Base-by-base conservation (phyloP, 106 monocot genomes). In the Dendrobium chrysotoxum region DNA sequence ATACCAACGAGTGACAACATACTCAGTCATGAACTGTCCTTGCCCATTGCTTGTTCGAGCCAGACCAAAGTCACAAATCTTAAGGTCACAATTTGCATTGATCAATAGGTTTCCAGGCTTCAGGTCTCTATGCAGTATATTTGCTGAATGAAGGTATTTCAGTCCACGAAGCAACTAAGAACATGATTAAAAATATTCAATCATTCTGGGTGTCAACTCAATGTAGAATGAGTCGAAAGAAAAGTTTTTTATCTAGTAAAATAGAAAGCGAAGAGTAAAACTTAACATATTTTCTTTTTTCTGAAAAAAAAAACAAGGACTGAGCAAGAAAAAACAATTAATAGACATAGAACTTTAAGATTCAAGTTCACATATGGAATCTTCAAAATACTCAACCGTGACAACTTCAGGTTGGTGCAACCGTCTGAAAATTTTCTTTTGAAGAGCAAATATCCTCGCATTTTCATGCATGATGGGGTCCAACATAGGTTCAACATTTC, bases 1-100 rank as follows among this genome's bases (percentile, higher is more conserved):
- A 81, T 92, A 92, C 92, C 92, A 92, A 46, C 92, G 87, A 18
- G 92, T 92, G 66, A 92, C 92, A 40, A 92, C 92, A 82, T 92
- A 92, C 82, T 92, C 92, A 4, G 92, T 92, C 92, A 92, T 92
- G 46, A 92, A 85, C 30, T 87, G 85, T 35, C 81, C 85, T 72
- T 85, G 84, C 28, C 81, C 82, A 67, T 80, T 87, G 20, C 84
- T 84, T 9, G 89, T 92, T 35, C 92, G 87, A 68, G 92, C 92
- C 47, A 92, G 80, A 38, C 92, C 92, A 79, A 92, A 92, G 77
- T 92, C 92, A 72, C 92, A 92, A 41, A 92, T 92, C 81, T 92
- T 92, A 53, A 92, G 87, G 45, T 92, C 92, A 76, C 92, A 92
- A 71, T 92, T 92, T 7, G 92, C 87, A 83, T 92, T 92, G 68